phyloP scores from a whole-genome alignment of 148 eudicot genomes.

The Suaeda aralocaspica region DNA sequence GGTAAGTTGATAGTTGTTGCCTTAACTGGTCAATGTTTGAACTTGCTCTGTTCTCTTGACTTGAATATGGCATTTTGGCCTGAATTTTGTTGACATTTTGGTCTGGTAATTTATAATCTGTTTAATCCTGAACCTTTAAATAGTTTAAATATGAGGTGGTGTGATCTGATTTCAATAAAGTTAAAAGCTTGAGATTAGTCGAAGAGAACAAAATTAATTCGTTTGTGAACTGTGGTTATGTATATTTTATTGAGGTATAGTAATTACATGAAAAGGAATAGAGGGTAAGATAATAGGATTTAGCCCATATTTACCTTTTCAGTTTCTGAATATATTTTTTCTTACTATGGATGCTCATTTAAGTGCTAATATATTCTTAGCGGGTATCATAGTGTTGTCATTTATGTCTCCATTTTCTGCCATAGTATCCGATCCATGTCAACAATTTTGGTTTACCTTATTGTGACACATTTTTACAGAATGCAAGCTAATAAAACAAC shows the following conservation, averaged over 20 bases:
- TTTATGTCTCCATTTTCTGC: neutral
- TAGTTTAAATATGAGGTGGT: neutral
- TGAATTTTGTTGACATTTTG: neutral
- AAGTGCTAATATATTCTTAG: no score
- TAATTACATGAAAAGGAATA: neutral
- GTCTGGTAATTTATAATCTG: neutral
- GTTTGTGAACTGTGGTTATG: neutral
- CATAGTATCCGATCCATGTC: neutral
- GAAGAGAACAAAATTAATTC: neutral
- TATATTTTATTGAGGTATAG: neutral
- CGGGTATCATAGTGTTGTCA: neutral
- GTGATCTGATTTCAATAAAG: neutral
- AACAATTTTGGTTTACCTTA: neutral
- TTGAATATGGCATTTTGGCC: neutral
- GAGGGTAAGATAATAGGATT: neutral
- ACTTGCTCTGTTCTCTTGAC: neutral
- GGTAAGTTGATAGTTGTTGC: slow-evolving; percentile 38
- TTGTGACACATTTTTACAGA: slow-evolving; percentile 38
- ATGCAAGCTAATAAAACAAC: slow-evolving; percentile 74
- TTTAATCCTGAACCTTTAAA: no score
- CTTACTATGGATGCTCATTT: neutral
- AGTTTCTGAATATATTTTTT: neutral
- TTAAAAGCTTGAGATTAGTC: neutral
- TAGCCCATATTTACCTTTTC: neutral
- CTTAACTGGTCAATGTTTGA: neutral